Evolutionary conservation across 139 green algal genomes (phyloP).

Genomic region (Bryopsis sp.): DNA sequence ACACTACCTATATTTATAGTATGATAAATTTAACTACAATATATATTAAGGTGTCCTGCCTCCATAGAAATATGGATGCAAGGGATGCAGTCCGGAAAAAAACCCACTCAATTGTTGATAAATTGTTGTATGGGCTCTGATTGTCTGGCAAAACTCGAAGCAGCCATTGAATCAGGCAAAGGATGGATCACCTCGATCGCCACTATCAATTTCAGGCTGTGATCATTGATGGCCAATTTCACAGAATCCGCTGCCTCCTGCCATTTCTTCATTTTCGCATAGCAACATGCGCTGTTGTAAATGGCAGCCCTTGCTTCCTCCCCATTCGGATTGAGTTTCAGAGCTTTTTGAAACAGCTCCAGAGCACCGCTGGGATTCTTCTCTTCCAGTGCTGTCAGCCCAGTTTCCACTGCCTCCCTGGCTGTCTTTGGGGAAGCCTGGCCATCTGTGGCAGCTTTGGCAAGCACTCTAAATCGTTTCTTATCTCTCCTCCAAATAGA

Average conservation of each 20-base stretch:
- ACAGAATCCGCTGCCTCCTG: slow-evolving; percentile 61
- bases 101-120: too few species aligned
- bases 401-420: neutral
- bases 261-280: slow-evolving; percentile 66
- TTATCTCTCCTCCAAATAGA: too few species aligned
- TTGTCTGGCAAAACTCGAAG: slow-evolving; percentile 7
- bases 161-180: slow-evolving; percentile 19
- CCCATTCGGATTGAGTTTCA: slow-evolving; percentile 57
- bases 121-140: too few species aligned
- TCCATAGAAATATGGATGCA: too few species aligned
- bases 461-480: too few species aligned
- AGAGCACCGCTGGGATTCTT: slow-evolving; percentile 36
- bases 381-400: slow-evolving; percentile 7
- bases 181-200: slow-evolving; percentile 59
- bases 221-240: slow-evolving; percentile 62
- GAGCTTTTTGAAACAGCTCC: slow-evolving; percentile 50
- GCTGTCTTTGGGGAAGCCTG: too few species aligned
- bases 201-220: slow-evolving; percentile 71
- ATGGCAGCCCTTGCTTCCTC: slow-evolving; percentile 79
- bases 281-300: slow-evolving; percentile 87
- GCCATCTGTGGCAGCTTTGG: too few species aligned
- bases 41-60: too few species aligned
- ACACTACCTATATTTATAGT: too few species aligned
- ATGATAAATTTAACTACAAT: too few species aligned
- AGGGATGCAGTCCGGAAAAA: too few species aligned